Evolutionary conservation across 352 stramenopile genomes (phyloP), one percentile per base, ranked within the genome.

Genomic region (Stephanocyclus meneghinianus): DNA sequence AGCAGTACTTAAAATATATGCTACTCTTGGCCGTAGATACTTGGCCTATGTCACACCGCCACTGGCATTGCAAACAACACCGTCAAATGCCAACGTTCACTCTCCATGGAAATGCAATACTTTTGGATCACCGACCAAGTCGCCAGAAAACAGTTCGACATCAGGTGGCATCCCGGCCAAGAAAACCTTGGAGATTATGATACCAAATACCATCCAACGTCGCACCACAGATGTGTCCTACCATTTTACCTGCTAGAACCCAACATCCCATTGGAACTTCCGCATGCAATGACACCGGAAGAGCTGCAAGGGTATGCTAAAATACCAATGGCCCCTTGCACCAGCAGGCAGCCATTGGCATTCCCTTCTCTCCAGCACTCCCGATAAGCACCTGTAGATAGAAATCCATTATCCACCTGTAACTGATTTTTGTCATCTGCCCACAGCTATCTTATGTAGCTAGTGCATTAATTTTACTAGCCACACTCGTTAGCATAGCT

Each of bases 91-190:
- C 51, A 81, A 57, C 26, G 66, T 4, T 81, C 78, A 8, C 73
- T 56, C 61, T 44, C 76, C 9, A 73, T 81, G 11, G 78, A 88
- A 66, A 88, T 86, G 78, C 65, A 63, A 16, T 86, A 59, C 44
- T 71, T 84, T 57, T 86, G 75, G 75, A 32, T 84, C 29, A 16
- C 50, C 2, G 75, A 83, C 50, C 62, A 47, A 45, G 55, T 63
- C 8, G 29, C 21, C 9, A 21, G 6, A 2, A 7, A 30, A 10
- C 15, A 53, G 2, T 63, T 63, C 55, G n/a, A 45, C 11, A 26
- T 63, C 21, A 8, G 4, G 2, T 74, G 53, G 26, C 66, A 57
- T 30, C 50, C 15, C 2, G 30, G 55, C 21, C 16, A 35, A 35
- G 55, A 32, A 50, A 45, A 45, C 30, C n/a, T 40, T 21, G 26